Conservation (phyloP, 1,139 yeast genomes). For the Suhomyces bokatorum region DNA sequence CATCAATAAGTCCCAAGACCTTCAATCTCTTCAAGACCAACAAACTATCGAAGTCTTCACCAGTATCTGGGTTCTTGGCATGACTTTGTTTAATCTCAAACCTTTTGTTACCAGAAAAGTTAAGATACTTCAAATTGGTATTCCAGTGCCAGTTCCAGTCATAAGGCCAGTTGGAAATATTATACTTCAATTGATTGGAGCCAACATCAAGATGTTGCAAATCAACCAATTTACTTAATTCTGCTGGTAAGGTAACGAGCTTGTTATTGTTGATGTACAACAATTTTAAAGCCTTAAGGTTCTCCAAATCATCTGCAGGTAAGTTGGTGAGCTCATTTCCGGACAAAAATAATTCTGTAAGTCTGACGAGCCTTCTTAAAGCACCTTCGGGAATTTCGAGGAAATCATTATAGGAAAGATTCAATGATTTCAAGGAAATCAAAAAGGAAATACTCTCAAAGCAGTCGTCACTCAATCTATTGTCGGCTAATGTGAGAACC, state of each 20-base stretch:
- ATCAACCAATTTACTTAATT: slow-evolving; percentile 65
- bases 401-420: slow-evolving; percentile 80
- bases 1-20: slow-evolving; percentile 89
- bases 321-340: slow-evolving; percentile 80
- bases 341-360: slow-evolving; percentile 73
- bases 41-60: slow-evolving; percentile 70
- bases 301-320: slow-evolving; percentile 83
- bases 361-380: slow-evolving; percentile 53
- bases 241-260: slow-evolving; percentile 86
- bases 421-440: slow-evolving; percentile 60
- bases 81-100: slow-evolving; percentile 78
- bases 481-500: slow-evolving; percentile 73
- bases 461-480: slow-evolving; percentile 75
- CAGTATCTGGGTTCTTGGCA: slow-evolving; percentile 45
- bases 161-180: slow-evolving; percentile 90
- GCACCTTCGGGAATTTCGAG: slow-evolving; percentile 80
- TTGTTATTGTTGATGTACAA: slow-evolving; percentile 81
- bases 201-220: slow-evolving; percentile 85
- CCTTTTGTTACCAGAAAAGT: slow-evolving; percentile 89
- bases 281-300: slow-evolving; percentile 56
- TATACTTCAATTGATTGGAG: slow-evolving; percentile 85
- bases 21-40: slow-evolving; percentile 69
- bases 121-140: slow-evolving; percentile 70
- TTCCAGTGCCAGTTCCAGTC: slow-evolving; percentile 99
- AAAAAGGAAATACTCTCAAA: slow-evolving; percentile 69